These are phyloP conservation scores for Seiridium unicorne DNA, from an alignment of 2,329 filamentous ascomycete species.

Conservation along the genomic window DNA sequence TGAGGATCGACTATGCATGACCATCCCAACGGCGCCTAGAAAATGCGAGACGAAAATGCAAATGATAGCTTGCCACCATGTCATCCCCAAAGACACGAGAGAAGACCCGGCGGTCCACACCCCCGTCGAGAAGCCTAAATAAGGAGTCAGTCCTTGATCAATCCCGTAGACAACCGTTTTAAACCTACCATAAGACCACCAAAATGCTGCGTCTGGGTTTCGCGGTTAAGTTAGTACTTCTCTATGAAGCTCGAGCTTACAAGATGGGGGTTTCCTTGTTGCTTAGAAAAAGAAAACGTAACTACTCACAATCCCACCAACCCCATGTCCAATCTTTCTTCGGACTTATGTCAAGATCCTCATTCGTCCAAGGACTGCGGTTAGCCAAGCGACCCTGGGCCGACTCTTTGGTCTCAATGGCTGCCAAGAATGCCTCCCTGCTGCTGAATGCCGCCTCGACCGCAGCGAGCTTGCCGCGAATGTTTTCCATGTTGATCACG, in stretches of 20 bases:
- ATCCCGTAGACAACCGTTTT: background rate
- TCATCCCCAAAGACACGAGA: constrained; percentile 11
- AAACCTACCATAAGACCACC: background rate
- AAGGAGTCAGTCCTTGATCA: background rate
- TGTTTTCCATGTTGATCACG: background rate
- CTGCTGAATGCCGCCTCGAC: constrained; percentile 6
- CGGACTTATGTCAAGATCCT: background rate
- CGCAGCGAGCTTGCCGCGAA: background rate
- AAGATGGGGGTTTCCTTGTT: no score
- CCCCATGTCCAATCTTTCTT: background rate
- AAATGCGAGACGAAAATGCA: constrained; percentile 9
- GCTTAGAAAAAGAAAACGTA: no score
- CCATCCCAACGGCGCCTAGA: constrained; percentile 9
- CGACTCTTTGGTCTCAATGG: constrained; percentile 11
- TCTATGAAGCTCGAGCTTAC: no score
- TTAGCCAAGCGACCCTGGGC: constrained; percentile 6
- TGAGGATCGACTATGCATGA: constrained; percentile 8
- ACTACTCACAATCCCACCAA: background rate
- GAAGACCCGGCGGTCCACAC: constrained; percentile 12
- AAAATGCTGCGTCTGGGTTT: background rate
- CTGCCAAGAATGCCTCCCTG: constrained; percentile 8
- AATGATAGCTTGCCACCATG: constrained; percentile 12
- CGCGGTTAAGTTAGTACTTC: no score
- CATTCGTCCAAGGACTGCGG: constrained; percentile 8
- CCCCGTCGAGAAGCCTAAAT: constrained; percentile 8